Conservation (phyloP, 2,329 filamentous ascomycete species). For the Sarocladium brachiariae region DNA sequence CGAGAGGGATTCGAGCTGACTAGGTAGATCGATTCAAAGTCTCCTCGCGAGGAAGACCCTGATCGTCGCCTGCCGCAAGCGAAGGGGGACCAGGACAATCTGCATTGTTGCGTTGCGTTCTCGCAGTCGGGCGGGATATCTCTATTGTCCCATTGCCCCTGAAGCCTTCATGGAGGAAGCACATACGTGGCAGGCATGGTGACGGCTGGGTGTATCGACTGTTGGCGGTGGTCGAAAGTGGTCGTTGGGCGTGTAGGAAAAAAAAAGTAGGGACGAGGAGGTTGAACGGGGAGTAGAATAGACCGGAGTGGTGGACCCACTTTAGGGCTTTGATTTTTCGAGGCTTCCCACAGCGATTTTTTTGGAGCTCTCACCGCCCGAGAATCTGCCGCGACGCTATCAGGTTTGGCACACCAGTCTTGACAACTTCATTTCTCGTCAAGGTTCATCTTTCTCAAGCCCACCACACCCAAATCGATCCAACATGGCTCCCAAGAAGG, state of each 20-base stretch:
- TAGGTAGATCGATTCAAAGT: slow-evolving; percentile 21
- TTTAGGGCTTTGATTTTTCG: slow-evolving; percentile 15
- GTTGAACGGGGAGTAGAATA: neutral
- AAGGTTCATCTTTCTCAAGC: slow-evolving; percentile 15
- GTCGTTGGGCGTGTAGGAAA: slow-evolving; percentile 9
- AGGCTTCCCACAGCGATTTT: slow-evolving; percentile 17
- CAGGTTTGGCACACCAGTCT: slow-evolving; percentile 17
- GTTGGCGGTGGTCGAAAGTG: slow-evolving; percentile 23
- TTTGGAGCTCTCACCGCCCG: slow-evolving; percentile 23
- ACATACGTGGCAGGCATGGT: slow-evolving; percentile 49
- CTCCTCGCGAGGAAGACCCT: slow-evolving; percentile 16
- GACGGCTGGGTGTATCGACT: slow-evolving; percentile 27
- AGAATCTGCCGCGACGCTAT: slow-evolving; percentile 14
- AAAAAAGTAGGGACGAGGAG: slow-evolving; percentile 10
- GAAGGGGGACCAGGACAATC: slow-evolving; percentile 81
- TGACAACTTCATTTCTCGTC: neutral
- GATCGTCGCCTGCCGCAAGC: slow-evolving; percentile 52
- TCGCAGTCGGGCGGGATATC: slow-evolving; percentile 40
- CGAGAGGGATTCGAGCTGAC: slow-evolving; percentile 75
- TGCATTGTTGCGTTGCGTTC: slow-evolving; percentile 33
- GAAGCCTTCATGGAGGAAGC: slow-evolving; percentile 29
- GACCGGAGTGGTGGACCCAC: slow-evolving; percentile 10
- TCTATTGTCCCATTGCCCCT: slow-evolving; percentile 23
- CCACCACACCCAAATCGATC: slow-evolving; percentile 24
- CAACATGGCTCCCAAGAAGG: slow-evolving; percentile 94